Conservation (phyloP, 495 filamentous ascomycete species). For the Trichoderma gamsii region DNA sequence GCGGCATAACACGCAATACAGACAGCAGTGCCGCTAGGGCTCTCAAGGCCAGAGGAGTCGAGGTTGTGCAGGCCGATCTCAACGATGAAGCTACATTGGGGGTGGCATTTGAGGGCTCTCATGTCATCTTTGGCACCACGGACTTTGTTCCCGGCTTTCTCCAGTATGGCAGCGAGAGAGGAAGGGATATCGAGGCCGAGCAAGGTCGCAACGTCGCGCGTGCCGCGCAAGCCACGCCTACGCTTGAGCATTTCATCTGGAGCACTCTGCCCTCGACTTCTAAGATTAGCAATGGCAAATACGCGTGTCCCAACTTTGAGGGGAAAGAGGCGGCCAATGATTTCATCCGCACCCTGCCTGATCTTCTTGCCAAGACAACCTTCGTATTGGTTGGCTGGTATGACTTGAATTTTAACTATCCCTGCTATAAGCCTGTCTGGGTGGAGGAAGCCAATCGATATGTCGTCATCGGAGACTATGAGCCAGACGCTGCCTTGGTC, state of each 20-base stretch:
- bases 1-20: slow-evolving; percentile 33
- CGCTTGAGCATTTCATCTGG: slow-evolving; percentile 48
- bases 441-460: slow-evolving; percentile 28
- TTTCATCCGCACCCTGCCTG: slow-evolving; percentile 29
- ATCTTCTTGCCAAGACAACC: slow-evolving; percentile 31
- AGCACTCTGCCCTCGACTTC: slow-evolving; percentile 29
- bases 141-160: slow-evolving; percentile 47
- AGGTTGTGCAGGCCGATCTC: slow-evolving; percentile 32
- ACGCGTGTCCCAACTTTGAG: slow-evolving; percentile 35
- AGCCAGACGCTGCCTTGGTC: slow-evolving; percentile 28
- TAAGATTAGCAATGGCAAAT: slow-evolving; percentile 25
- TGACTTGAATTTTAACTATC: slow-evolving; percentile 27
- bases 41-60: slow-evolving; percentile 25
- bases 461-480: slow-evolving; percentile 29
- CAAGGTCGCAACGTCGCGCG: slow-evolving; percentile 56
- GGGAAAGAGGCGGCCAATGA: slow-evolving; percentile 32
- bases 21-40: slow-evolving; percentile 24
- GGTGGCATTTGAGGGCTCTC: slow-evolving; percentile 45
- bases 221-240: slow-evolving; percentile 38
- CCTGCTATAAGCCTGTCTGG: slow-evolving; percentile 30
- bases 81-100: slow-evolving; percentile 41
- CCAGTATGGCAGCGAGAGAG: slow-evolving; percentile 27
- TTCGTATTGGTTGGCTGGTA: slow-evolving; percentile 37
- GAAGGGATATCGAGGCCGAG: slow-evolving; percentile 41
- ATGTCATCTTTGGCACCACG: slow-evolving; percentile 52